A percentile compares a stretch with the other conserved stretches of the same genome.
Evolutionary conservation across 2,329 filamentous ascomycete species (phyloP).

Genomic region (Colletotrichum sansevieriae): DNA sequence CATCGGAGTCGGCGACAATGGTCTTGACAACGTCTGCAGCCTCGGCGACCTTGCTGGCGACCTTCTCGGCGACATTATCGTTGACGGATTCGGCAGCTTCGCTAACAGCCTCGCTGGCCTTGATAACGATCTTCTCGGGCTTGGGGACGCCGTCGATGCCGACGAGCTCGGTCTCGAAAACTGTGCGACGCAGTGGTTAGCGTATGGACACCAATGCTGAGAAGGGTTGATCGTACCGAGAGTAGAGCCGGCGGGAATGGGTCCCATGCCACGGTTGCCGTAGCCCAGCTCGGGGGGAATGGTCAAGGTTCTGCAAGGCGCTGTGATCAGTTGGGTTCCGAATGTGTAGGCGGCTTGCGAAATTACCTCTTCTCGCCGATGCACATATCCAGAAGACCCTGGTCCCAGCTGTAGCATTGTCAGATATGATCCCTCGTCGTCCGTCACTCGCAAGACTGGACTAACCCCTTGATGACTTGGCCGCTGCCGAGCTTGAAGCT

Average conservation of each 20-base stretch:
- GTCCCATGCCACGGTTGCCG: conserved; percentile 80
- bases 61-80: conserved; percentile 58
- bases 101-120: conserved; percentile 51
- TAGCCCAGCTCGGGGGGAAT: conserved; percentile 92
- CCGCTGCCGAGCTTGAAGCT: conserved; percentile 83
- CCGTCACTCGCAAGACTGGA: conserved; percentile 41
- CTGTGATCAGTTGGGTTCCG: conserved; percentile 30
- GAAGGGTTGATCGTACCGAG: conserved; percentile 66
- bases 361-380: conserved; percentile 85
- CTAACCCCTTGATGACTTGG: conserved; percentile 89
- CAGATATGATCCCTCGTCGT: conserved; percentile 29
- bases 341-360: conserved; percentile 2
- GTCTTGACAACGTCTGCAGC: conserved; percentile 67
- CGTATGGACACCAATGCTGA: background rate
- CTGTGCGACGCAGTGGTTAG: conserved; percentile 52
- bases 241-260: conserved; percentile 85
- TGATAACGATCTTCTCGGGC: conserved; percentile 60
- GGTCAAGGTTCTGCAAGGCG: conserved; percentile 74
- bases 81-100: conserved; percentile 50
- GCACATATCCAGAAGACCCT: conserved; percentile 93
- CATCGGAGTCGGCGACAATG: conserved; percentile 67
- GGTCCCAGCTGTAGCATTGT: conserved; percentile 77
- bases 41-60: conserved; percentile 60
- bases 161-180: conserved; percentile 93
- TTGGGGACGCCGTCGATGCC: conserved; percentile 80